Base-by-base conservation (phyloP, 2,329 filamentous ascomycete species). In the Xylaria sp. region DNA sequence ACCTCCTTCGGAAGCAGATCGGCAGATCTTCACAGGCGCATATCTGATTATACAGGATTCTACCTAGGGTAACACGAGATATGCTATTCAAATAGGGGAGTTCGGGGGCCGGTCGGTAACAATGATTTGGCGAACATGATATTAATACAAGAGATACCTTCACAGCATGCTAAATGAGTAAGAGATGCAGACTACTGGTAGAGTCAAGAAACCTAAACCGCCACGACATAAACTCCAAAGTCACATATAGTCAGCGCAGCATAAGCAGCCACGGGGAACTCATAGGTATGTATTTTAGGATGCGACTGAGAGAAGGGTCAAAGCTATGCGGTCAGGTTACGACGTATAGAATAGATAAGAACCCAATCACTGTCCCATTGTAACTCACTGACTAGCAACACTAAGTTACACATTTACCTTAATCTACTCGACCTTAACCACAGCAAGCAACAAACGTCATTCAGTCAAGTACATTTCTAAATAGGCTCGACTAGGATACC, bases 121-220 rank as follows among this genome's bases (percentile, higher is more conserved):
- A 2, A 6, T 50, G 15, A 20, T 44, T 52, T 18, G 18, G 41
- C 12, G 25, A 34, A 57, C 34, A 57, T 18, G 23, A 46, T 57
- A 52, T 58, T n/a, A 52, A 61, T 61, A 57, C 32, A 25, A 25
- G 52, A 60, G 41, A n/a, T 57, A 55, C 41, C 23, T 51, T 37
- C 23, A 41, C 44, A 51, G 25, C 4, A 41, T 5, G 3, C 3
- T n/a, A 46, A 18, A 13, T 3, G 15, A 44, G 4, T 2, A n/a
- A 8, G 34, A 51, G 48, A n/a, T 23, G 12, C 23, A 32, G 4
- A 34, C 3, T 50, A 41, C 41, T 25, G 32, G 41, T 15, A 32
- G 7, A 10, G 25, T 23, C 8, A 50, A 23, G 20, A 48, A 48
- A 6, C 39, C 39, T 18, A 41, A 41, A 37, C 34, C 1, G 10